Evolutionary conservation across 2,329 filamentous ascomycete genomes (phyloP), one percentile per base, ranked within the genome.

Genomic region (Dothidotthia symphoricarpi): DNA sequence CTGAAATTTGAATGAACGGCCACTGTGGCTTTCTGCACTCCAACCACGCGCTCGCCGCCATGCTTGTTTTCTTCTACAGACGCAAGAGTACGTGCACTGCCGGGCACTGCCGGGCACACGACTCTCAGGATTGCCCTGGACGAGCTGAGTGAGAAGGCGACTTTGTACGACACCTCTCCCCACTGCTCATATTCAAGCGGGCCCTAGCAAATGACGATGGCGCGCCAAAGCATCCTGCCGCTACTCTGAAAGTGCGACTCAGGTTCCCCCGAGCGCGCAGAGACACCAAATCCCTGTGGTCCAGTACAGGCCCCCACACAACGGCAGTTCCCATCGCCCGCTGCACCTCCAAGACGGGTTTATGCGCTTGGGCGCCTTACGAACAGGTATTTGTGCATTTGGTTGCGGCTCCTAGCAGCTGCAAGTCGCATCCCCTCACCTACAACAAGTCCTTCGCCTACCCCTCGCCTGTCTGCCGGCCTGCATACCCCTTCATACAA

Each of bases 251-350:
- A 45, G 41, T 47, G 45, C 47, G 50, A 51, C 41, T 43, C 39
- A 38, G 43, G 45, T 44, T 48, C 45, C 41, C 49, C 45, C 37
- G 40, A 48, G 34, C 37, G 40, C 46, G 34, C 40, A 28, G 36
- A 42, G 43, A 39, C 47, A 34, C 40, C 41, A 34, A 43, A 45
- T 51, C 53, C 53, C 56, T 57, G 55, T 47, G 27, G 36, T 34
- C 39, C 46, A 51, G 45, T 43, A 42, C 35, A 43, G 54, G 19
- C 60, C 60, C 59, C 57, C 57, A 61, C 56, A 59, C 47, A 57
- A 64, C 61, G 60, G 61, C 60, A 62, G 58, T 62, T 61, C 55
- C 61, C 60, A 61, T 47, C 47, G 51, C 49, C 53, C 50, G 47
- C 56, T 54, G 54, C 52, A 55, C 54, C 48, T 47, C 37, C 41